Evolutionary conservation across 2,329 filamentous ascomycete species (phyloP).

Genomic region (Fusarium bulbicola): DNA sequence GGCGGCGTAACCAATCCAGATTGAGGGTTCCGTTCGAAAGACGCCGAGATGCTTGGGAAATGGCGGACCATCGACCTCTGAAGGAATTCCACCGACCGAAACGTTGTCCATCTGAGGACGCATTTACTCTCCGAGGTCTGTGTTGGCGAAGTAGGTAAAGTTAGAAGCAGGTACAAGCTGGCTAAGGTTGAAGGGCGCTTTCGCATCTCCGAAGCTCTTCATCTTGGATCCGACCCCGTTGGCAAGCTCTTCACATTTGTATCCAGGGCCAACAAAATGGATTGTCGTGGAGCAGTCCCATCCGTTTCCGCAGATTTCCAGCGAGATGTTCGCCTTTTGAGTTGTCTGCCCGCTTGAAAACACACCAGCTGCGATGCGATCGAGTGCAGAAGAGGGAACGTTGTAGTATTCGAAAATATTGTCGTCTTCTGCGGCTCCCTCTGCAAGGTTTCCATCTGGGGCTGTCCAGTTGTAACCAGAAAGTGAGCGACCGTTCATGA

Average conservation of each 20-base stretch:
- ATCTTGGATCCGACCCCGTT: neutral
- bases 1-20: slow-evolving; percentile 33
- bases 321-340: slow-evolving; percentile 5
- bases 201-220: neutral
- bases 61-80: neutral
- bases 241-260: slow-evolving; percentile 33
- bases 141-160: slow-evolving; percentile 20
- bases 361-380: slow-evolving; percentile 23
- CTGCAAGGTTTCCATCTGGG: neutral
- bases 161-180: slow-evolving; percentile 19
- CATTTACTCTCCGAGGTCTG: slow-evolving; percentile 28
- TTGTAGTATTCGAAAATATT: slow-evolving; percentile 33
- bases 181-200: slow-evolving; percentile 28
- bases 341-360: slow-evolving; percentile 20
- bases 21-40: slow-evolving; percentile 24
- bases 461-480: slow-evolving; percentile 28
- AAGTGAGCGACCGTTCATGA: slow-evolving; percentile 22
- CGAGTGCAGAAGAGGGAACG: neutral
- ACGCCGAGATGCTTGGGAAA: slow-evolving; percentile 29
- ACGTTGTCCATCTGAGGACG: slow-evolving; percentile 19
- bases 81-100: neutral
- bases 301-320: slow-evolving; percentile 20
- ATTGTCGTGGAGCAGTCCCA: slow-evolving; percentile 38
- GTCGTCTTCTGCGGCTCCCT: neutral
- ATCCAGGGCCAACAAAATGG: slow-evolving; percentile 33